Base-by-base conservation (phyloP, 768 basidiomycete genomes). In the Obba rivulosa region DNA sequence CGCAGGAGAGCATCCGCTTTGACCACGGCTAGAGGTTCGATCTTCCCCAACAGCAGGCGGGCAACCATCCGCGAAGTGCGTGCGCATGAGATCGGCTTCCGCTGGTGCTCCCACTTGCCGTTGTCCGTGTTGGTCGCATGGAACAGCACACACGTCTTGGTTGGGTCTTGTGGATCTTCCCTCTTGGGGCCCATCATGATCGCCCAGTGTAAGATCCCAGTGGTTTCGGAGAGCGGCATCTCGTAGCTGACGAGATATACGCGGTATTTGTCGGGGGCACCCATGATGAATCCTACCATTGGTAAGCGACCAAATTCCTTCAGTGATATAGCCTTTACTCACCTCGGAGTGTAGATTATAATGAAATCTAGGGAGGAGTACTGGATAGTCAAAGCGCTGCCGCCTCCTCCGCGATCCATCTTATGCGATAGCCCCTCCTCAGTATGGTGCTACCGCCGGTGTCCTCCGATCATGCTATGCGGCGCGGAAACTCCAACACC, bases 31-130 rank as follows among this genome's bases (percentile, higher is more conserved):
- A 23, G 3, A 25, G 18, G 44, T 22, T 50, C 49, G 34, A 54
- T 28, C 43, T 44, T 48, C 39, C 49, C 49, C 18, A 54, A 22
- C 42, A 44, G 20, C 17, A 54, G 23, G 39, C 53, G 49, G 8
- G 49, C 53, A 38, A 54, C 43, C 53, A 54, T 50, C 37, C 43
- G 34, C 17, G 46, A 46, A n/a, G 53, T 37, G 46, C 53, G 53
- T 47, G 43, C 49, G 46, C 53, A 48, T 39, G 50, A 46, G 34
- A 48, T 43, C 23, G 25, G 18, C 38, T 46, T 49, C 39, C 49
- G 49, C 43, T 48, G 49, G 46, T 41, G 41, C 34, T 39, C 46
- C 53, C 53, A 54, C 22, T 11, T 43, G n/a, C 46, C 49, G 34
- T 7, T 42, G 14, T n/a, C 17, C 28, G 46, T 50, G 43, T 49